A percentile compares a stretch with the other conserved stretches of the same genome.
Evolutionary conservation across 1,284 basidiomycete species (phyloP).

Genomic region (Naganishia sp.): DNA sequence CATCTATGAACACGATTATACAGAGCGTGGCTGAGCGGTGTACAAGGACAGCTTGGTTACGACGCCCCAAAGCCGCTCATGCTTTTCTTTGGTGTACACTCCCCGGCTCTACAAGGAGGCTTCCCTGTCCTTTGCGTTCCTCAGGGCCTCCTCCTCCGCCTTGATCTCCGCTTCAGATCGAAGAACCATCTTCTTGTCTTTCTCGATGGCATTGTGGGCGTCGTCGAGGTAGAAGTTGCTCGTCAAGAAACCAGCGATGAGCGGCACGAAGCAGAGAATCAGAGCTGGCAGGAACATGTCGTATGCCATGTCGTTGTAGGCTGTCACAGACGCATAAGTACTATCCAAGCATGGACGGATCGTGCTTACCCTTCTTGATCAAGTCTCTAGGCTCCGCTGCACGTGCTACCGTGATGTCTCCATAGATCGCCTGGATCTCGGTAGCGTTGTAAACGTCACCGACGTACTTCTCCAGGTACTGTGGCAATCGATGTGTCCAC

Average conservation of each 20-base stretch:
- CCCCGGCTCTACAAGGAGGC: not conserved
- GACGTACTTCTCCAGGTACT: conserved; percentile 36
- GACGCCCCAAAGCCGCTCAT: no score
- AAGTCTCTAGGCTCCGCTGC: conserved; percentile 41
- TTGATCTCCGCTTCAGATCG: conserved; percentile 28
- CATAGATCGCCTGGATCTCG: conserved; percentile 44
- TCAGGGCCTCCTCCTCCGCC: conserved; percentile 26
- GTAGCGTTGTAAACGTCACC: conserved; percentile 39
- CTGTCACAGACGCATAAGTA: conserved; percentile 23
- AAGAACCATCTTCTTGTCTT: conserved; percentile 39
- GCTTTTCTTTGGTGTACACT: no score
- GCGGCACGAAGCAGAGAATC: conserved; percentile 38
- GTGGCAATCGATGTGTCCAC: conserved; percentile 46
- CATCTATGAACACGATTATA: no score
- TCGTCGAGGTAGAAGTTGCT: conserved; percentile 43
- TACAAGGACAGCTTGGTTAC: no score
- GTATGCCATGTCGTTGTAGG: conserved; percentile 42
- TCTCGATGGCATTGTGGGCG: conserved; percentile 43
- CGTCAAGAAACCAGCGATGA: conserved; percentile 40
- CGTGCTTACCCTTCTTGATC: conserved; percentile 38
- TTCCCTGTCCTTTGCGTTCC: conserved; percentile 17
- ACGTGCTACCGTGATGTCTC: conserved; percentile 40
- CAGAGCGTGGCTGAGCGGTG: no score
- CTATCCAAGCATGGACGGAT: not conserved
- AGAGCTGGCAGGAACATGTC: conserved; percentile 41